Evolutionary conservation across 176 grass and related monocot species (phyloP), one percentile per base, ranked within the genome.

Genomic region (Eleusine coracana): DNA sequence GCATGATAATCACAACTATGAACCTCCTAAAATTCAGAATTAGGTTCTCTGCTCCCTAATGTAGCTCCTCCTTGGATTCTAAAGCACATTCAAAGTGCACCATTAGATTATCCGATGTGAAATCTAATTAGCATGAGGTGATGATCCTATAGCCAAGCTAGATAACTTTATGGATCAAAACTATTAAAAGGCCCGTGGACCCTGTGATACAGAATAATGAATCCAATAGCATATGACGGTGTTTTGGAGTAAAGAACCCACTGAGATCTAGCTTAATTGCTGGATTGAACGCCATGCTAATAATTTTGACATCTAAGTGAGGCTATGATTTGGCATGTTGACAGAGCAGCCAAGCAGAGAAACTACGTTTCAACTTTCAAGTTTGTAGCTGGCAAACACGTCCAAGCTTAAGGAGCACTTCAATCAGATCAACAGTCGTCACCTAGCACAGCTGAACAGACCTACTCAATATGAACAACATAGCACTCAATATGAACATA

Each of bases 351-450:
- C 14, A 8, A 27, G 3, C 31, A 68, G 16, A 10, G 58, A 65
- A 48, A 9, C 15, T 28, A 44, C 45, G 10, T 46, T 66, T 49
- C 27, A 78, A 5, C 16, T 78, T 65, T 20, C 27, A 78, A 5
- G 27, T 78, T 65, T 20, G 8, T 29, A 18, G 21, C 27, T 63
- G 27, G 55, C 21, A 77, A 45, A 63, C 44, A 1, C 41, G 25
- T 7, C 15, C 25, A 64, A 77, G 9, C 14, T 31, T 56, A 31
- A 17, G 41, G 41, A 66, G 14, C 31, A 34, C 25, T 12, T 10
- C 34, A 51, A 51, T 40, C 15, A 76, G 77, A 82, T 28, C 16
- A 16, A 59, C 16, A 82, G 63, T 16, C 18, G 58, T 66, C 59
- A 70, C 21, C 77, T 37, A 80, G 11, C 20, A 68, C 1, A 68